Conservation (phyloP, 805 yeast genomes). For the Wickerhamiella qilinensis region DNA sequence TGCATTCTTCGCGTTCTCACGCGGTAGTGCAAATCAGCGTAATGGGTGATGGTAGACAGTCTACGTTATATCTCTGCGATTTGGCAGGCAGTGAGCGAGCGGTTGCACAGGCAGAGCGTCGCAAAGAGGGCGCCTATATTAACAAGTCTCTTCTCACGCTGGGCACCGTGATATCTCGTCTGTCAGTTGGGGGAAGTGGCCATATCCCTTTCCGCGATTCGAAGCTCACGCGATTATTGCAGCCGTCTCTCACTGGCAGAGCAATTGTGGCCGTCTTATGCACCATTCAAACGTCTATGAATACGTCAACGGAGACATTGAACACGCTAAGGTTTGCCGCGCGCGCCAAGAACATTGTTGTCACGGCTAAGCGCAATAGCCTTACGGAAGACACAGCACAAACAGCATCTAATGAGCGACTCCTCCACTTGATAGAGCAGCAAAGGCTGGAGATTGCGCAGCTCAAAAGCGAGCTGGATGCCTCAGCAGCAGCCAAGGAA, state of each 20-base stretch:
- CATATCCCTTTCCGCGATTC: conserved; percentile 92
- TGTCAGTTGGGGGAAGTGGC: conserved; percentile 33
- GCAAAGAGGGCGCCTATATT: conserved; percentile 88
- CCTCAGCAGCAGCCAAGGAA: conserved; percentile 8
- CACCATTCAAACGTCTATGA: conserved; percentile 56
- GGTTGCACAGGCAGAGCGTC: conserved; percentile 51
- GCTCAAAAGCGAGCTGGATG: conserved; percentile 13
- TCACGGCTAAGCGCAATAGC: conserved; percentile 39
- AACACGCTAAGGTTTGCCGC: conserved; percentile 87
- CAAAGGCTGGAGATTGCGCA: conserved; percentile 38
- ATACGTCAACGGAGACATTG: conserved; percentile 54
- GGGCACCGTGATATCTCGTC: conserved; percentile 79
- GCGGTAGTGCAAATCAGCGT: conserved; percentile 66
- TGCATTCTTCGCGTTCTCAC: conserved; percentile 80
- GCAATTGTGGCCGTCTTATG: conserved; percentile 75
- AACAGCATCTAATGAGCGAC: conserved; percentile 32
- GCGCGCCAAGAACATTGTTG: conserved; percentile 71
- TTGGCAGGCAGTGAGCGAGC: conserved; percentile 95
- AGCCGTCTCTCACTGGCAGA: conserved; percentile 82
- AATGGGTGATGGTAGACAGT: conserved; percentile 26
- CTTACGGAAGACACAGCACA: conserved; percentile 26
- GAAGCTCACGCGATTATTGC: conserved; percentile 73
- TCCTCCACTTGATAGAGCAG: conserved; percentile 42
- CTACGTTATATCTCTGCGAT: conserved; percentile 77
- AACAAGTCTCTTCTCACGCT: conserved; percentile 81